Conservation (phyloP, 2,329 filamentous ascomycete genomes). For the Emergomyces pasteurianus region DNA sequence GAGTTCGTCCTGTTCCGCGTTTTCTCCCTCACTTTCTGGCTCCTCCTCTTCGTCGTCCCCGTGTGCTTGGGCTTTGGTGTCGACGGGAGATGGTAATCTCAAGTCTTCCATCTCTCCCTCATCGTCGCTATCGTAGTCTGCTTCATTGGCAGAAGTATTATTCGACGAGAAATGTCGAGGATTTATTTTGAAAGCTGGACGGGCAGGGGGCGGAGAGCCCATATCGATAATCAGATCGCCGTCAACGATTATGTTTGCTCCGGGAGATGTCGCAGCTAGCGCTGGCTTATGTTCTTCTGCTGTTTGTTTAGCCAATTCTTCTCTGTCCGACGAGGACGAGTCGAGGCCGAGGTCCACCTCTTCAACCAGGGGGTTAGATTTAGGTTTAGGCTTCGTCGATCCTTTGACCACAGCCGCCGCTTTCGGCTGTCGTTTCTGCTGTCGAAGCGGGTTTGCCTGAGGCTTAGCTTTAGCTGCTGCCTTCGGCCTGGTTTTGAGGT, state of each 20-base stretch:
- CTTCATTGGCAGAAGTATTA: constrained; percentile 26
- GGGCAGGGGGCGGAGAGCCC: constrained; percentile 34
- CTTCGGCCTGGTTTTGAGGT: constrained; percentile 17
- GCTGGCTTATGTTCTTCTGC: constrained; percentile 19
- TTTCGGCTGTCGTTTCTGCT: constrained; percentile 16
- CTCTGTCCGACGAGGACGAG: constrained; percentile 23
- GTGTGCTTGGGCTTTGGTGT: constrained; percentile 11
- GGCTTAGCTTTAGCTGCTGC: constrained; percentile 11
- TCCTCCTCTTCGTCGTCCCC: constrained; percentile 21
- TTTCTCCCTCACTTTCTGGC: constrained; percentile 17
- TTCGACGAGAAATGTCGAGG: constrained; percentile 32
- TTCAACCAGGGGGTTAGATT: constrained; percentile 15
- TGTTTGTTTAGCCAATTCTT: constrained; percentile 13
- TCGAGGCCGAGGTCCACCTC: constrained; percentile 16
- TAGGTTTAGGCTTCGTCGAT: constrained; percentile 15
- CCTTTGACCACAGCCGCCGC: constrained; percentile 12
- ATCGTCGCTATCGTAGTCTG: constrained; percentile 22
- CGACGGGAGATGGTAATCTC: constrained; percentile 26
- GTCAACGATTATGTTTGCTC: constrained; percentile 35
- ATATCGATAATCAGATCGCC: constrained; percentile 38
- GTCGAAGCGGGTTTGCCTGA: constrained; percentile 24
- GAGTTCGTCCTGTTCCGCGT: constrained; percentile 21
- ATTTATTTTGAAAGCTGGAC: constrained; percentile 27
- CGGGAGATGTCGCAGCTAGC: constrained; percentile 23
- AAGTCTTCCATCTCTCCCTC: constrained; percentile 32